Percentiles rank a stretch among this genome's conserved stretches.
Evolutionary conservation across 352 stramenopile genomes (phyloP).

Genomic region (Pythium rishiriense): DNA sequence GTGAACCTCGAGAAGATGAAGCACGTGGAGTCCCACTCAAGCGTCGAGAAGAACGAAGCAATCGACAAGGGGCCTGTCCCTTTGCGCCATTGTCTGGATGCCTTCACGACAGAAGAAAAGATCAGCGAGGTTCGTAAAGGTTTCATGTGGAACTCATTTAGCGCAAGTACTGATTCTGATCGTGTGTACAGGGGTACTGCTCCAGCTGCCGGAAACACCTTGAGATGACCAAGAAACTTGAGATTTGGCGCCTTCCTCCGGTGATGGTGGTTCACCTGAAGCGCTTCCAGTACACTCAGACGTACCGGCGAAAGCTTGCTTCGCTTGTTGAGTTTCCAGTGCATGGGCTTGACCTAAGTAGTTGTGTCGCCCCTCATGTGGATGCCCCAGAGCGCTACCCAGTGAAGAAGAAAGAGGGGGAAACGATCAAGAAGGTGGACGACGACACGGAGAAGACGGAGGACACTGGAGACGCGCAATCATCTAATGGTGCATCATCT

Average conservation of each 20-base stretch:
- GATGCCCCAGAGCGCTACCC: conserved; percentile 82
- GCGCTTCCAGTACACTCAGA: conserved; percentile 97
- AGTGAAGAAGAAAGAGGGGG: conserved; percentile 41
- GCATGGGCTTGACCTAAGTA: conserved; percentile 92
- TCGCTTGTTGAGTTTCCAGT: conserved; percentile 97
- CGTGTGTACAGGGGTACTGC: conserved; percentile 89
- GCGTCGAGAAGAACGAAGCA: conserved; percentile 80
- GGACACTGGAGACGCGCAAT: conserved; percentile 7
- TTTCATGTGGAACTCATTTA: not conserved
- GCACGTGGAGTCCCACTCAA: conserved; percentile 77
- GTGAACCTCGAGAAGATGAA: conserved; percentile 86
- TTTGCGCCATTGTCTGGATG: conserved; percentile 76
- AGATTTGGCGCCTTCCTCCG: conserved; percentile 95
- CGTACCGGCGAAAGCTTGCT: conserved; percentile 82
- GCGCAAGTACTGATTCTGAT: not conserved
- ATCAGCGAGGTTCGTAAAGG: conserved; percentile 56
- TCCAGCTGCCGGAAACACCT: conserved; percentile 94
- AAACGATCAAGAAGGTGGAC: conserved; percentile 18
- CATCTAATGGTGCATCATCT: conserved; percentile 6
- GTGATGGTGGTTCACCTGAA: conserved; percentile 99
- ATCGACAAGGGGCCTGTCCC: conserved; percentile 89
- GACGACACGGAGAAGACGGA: conserved; percentile 16
- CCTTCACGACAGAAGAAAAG: conserved; percentile 86
- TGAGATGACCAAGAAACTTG: conserved; percentile 98
- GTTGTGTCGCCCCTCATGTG: conserved; percentile 84